Evolutionary conservation across 768 basidiomycete species (phyloP), one percentile per base, ranked within the genome.

Genomic region (Lactarius hatsudake): DNA sequence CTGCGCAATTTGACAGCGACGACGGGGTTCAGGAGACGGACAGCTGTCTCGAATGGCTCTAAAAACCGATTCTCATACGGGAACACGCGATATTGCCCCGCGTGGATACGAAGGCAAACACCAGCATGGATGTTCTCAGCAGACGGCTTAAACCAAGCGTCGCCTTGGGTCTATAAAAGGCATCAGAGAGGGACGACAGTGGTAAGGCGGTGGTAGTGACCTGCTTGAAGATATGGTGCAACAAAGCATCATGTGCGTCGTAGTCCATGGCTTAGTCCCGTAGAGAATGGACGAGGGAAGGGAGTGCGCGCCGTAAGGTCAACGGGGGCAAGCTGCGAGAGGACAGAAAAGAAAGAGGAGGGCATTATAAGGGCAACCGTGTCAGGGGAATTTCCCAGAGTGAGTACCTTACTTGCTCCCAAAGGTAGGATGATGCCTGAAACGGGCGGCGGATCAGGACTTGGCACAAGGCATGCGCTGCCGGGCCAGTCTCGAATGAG

Each of bases 111-210:
- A n/a, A 93, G 76, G 73, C 89, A 92, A 69, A 93, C 90, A 56
- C 91, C 91, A 0, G 87, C 88, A 66, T 89, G 86, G 61, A 91
- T 79, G 72, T 91, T 92, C 76, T 93, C 91, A 72, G 90, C 89
- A 0, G 90, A 84, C 3, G 90, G 90, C 72, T 91, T 93, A 76
- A 93, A 92, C 91, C 91, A 93, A 7, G 91, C 88, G 66, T 91
- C 90, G 3, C 87, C 86, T 73, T 91, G 89, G 0, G 91, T 92
- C 89, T 91, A 79, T 26, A 77, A 66, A 56, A 73, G 71, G 66
- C 74, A 69, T 36, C 71, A 73, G 32, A 71, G 13, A 62, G 64
- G 43, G 18, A 59, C 55, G 2, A 10, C 53, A 13, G 26, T 7
- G 3, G 20, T 1, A 48, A 13, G 5, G 51, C 28, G 1, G 17